Base-by-base conservation (phyloP, 192 early-diverging fungal genomes). In the Gaertneriomyces semiglobifer region DNA sequence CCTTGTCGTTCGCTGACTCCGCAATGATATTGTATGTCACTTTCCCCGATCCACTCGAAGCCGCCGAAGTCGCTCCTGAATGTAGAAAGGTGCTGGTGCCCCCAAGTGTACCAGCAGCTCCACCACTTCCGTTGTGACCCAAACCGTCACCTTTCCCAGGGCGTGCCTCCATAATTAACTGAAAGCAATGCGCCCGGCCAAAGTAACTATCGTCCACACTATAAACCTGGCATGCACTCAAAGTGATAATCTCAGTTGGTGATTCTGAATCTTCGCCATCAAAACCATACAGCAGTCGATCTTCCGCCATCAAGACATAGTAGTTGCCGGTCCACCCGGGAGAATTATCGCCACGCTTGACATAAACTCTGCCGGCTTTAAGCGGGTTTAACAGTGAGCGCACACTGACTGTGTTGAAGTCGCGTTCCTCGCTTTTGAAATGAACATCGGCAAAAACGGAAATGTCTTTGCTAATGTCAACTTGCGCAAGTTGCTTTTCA, bases 181-280 rank as follows among this genome's bases (percentile, higher is more conserved):
- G 79, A 20, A 81, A 60, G 44, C 77, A 81, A 47, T 71, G n/a
- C 10, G 76, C 54, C n/a, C 64, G 54, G 52, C 63, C 65, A 65
- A 74, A 81, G 38, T 80, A 73, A 43, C 74, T 77, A 16, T 77
- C 68, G 50, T 81, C 78, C 8, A 81, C 10, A 5, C 61, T 60
- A 43, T 68, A 55, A 8, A 79, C 56, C 33, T 62, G 60, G 19
- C 55, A 46, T 18, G 59, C 60, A 7, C 33, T 38, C 12, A 80
- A 59, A 12, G 67, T 43, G 7, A 80, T 69, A 20, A 79, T 41
- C 46, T 74, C 63, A 20, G 68, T 14, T 42, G 71, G 64, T 55
- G 65, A 52, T 51, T 68, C 66, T 25, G 66, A 62, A n/a, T 71
- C 66, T 45, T 74, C 63, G n/a, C 53, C 47, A 40, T 78, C 77